Evolutionary conservation across 495 filamentous ascomycete genomes (phyloP).

Genomic region (Pyrenula massariospora): DNA sequence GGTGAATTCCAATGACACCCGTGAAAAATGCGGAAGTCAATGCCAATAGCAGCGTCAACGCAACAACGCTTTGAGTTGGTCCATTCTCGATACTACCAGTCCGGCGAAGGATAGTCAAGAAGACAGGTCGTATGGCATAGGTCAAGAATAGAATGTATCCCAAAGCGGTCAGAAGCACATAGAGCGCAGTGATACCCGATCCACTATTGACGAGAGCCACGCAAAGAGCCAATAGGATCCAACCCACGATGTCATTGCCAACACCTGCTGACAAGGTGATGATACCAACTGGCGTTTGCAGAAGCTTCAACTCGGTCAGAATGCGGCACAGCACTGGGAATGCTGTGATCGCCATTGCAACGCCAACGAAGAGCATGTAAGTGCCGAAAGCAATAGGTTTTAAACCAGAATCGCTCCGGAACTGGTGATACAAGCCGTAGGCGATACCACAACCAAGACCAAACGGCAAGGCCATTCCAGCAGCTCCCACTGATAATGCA

Average conservation of each 20-base stretch:
- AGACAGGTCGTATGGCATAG: slow-evolving; percentile 63
- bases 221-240: slow-evolving; percentile 88
- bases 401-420: slow-evolving; percentile 49
- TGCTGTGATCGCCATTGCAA: slow-evolving; percentile 90
- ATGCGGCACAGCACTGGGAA: slow-evolving; percentile 96
- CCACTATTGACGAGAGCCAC: slow-evolving; percentile 88
- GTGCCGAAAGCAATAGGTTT: slow-evolving; percentile 63
- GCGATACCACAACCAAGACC: slow-evolving; percentile 64
- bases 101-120: slow-evolving; percentile 60
- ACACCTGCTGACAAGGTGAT: slow-evolving; percentile 90
- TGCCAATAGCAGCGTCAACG: slow-evolving; percentile 67
- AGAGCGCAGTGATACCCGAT: slow-evolving; percentile 75
- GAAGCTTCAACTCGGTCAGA: slow-evolving; percentile 80
- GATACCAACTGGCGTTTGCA: slow-evolving; percentile 74
- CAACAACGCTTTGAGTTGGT: slow-evolving; percentile 76
- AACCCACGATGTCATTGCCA: slow-evolving; percentile 90
- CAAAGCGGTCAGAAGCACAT: slow-evolving; percentile 64
- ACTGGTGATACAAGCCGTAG: slow-evolving; percentile 75
- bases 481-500: slow-evolving; percentile 68
- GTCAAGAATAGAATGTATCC: slow-evolving; percentile 71
- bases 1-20: slow-evolving; percentile 81
- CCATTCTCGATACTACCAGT: slow-evolving; percentile 80
- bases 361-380: slow-evolving; percentile 87
- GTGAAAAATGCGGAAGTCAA: slow-evolving; percentile 91
- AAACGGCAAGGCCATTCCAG: slow-evolving; percentile 75